Base-by-base conservation (phyloP, 176 grass and related monocot species). In the Olyra latifolia region DNA sequence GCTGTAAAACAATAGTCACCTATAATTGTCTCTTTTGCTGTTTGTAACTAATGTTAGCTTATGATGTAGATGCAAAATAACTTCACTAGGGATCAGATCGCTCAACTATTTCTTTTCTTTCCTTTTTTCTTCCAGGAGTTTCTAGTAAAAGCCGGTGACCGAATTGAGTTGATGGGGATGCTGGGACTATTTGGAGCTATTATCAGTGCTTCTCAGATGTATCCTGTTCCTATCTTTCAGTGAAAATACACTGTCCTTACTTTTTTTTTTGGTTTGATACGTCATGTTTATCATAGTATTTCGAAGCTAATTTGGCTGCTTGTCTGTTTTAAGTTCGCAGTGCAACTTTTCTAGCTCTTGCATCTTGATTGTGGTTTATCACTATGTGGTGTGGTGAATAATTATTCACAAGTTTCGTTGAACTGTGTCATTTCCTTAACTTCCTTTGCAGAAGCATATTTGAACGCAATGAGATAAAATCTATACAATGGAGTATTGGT, bases 161-260 rank as follows among this genome's bases (percentile, higher is more conserved):
- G 79, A 82, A 55, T 93, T 82, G 88, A 93, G 78, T 67, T 93
- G 77, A 93, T 93, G 91, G 91, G 81, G 50, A 93, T 93, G 85
- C 62, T 90, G 19, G 91, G 91, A 24, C 61, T 88, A 29, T 93
- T 93, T 66, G 91, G 91, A 72, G 88, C 91, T 76, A 80, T 88
- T 43, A 48, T 90, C 76, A 90, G 91, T 76, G 82, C 78, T 71
- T 82, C 59, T 80, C 88, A 93, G 62, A 93, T 93, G 91, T 90
- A 90, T 85, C 75, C 44, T 79, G 19, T 25, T 85, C 75, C 62
- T 83, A 39, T 32, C 2, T 71, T 70, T 70, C 61, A 1, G 8
- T 75, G 48, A 52, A 65, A 23, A 62, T 41, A 16, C 19, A 28
- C 3, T 9, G 3, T 42, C 0, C 52, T 62, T 42, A 2, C 32